Evolutionary conservation across 1,284 basidiomycete species (phyloP), one percentile per base, ranked within the genome.

Genomic region (Neolentinus lepideus): DNA sequence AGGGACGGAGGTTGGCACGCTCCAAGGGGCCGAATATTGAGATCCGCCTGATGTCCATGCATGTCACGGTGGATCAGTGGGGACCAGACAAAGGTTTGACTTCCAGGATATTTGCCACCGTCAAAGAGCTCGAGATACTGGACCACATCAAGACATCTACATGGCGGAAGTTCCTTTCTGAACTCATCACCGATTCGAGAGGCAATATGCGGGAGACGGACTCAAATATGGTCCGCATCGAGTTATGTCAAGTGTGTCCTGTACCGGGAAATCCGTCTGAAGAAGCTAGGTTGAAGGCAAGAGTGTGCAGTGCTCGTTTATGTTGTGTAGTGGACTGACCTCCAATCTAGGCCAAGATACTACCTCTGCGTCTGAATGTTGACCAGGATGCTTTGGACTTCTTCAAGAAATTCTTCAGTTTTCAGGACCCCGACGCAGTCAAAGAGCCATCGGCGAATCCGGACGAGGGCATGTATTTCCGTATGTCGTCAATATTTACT

Each of bases 361-460:
- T 94, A 0, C 96, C 96, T 9, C 76, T 99, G 2, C 80, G 95
- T 24, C 73, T 99, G 36, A 93, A 98, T 69, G 92, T 99, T 21
- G 96, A 99, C 69, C 96, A 99, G 73, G 97, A 99, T 70, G 96
- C 97, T 8, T 80, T 99, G 14, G 97, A 99, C 69, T 99, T 99
- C 67, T 73, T 99, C 66, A 99, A 99, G 75, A 88, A 88, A 58
- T 98, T 98, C 70, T 95, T 95, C 69, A 89, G 85, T 62, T 98
- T 98, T 76, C 83, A 88, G 63, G 83, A 88, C 62, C 75, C 84
- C 33, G 73, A 81, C 4, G 65, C 38, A 9, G 16, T 70, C 2
- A 66, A 74, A 2, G 62, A 73, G 24, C 58, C 69, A 0, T 45
- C 48, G 16, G 54, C 70, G 9, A 67, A 71, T 19, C 61, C 75